These are phyloP conservation scores for Adiantum capillusveneris DNA, from an alignment of 75 land plant genomes.

Conservation along the genomic window DNA sequence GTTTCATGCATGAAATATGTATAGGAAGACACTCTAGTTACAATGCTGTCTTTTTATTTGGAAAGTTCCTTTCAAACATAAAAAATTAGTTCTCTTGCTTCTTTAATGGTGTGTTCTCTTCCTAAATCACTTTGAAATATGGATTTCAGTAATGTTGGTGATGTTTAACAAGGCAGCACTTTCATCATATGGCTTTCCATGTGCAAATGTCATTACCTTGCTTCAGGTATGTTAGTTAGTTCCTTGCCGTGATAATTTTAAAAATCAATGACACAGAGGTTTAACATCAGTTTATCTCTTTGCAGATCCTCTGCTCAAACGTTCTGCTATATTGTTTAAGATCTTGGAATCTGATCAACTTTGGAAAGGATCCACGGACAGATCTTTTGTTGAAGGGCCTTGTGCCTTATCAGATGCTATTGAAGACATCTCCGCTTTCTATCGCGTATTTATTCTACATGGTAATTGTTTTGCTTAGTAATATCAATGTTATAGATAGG, in stretches of 20 bases:
- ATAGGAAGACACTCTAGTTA: too few relatives aligned
- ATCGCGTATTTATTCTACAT: constrained; percentile 86
- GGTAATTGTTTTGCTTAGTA: constrained; percentile 32
- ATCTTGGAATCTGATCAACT: constrained; percentile 59
- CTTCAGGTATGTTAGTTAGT: constrained; percentile 49
- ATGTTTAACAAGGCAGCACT: constrained; percentile 97
- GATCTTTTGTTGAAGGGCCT: constrained; percentile 30
- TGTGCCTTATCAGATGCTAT: constrained; percentile 58
- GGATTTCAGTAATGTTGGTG: constrained; percentile 73
- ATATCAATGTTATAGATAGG: background rate
- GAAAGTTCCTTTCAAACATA: too few relatives aligned
- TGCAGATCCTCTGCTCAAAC: constrained; percentile 79
- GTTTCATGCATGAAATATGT: too few relatives aligned
- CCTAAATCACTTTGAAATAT: background rate
- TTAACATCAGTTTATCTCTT: background rate
- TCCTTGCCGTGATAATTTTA: background rate
- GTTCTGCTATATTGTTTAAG: constrained; percentile 53
- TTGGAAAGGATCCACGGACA: constrained; percentile 23
- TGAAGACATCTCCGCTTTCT: constrained; percentile 74
- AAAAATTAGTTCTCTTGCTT: too few relatives aligned
- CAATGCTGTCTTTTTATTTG: too few relatives aligned
- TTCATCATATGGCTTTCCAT: constrained; percentile 80
- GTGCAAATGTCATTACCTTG: constrained; percentile 90
- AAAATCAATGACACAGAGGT: background rate
- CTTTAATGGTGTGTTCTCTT: background rate